Conservation (phyloP, 441 rosid species). For the Codiaeum variegatum region DNA sequence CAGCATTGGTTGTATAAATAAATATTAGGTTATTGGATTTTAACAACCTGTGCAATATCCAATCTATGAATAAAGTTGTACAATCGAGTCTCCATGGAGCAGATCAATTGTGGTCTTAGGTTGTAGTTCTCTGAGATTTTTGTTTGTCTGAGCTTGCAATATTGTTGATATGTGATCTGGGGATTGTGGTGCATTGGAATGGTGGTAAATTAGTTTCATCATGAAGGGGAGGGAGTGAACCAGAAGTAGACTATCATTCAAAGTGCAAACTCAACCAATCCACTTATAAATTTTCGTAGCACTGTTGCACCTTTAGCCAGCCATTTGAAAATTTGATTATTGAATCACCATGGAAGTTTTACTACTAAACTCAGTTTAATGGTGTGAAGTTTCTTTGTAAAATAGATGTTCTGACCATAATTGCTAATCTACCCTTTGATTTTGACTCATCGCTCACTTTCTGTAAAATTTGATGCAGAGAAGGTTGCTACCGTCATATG, state of each 20-base stretch:
- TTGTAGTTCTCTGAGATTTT: too few species aligned
- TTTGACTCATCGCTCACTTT: not conserved
- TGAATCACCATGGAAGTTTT: not conserved
- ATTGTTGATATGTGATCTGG: too few species aligned
- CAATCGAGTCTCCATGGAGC: not conserved
- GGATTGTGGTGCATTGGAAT: too few species aligned
- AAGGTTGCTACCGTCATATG: constrained; percentile 40
- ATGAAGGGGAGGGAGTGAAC: too few species aligned
- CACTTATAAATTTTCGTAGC: not conserved
- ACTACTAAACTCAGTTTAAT: not conserved
- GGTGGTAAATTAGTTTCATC: too few species aligned
- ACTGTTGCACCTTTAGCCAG: not conserved
- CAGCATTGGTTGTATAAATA: not conserved
- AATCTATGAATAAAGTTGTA: not conserved
- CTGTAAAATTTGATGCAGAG: constrained; percentile 37
- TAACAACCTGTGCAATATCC: not conserved
- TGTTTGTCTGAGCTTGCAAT: too few species aligned
- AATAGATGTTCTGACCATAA: not conserved
- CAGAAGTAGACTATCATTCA: too few species aligned
- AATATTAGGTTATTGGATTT: not conserved
- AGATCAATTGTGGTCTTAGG: not conserved
- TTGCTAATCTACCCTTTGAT: not conserved
- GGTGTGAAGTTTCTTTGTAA: not conserved
- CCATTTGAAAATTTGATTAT: not conserved
- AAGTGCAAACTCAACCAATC: too few species aligned